Conservation (phyloP, 1,284 basidiomycete species). For the Trichosporon coremiiforme region DNA sequence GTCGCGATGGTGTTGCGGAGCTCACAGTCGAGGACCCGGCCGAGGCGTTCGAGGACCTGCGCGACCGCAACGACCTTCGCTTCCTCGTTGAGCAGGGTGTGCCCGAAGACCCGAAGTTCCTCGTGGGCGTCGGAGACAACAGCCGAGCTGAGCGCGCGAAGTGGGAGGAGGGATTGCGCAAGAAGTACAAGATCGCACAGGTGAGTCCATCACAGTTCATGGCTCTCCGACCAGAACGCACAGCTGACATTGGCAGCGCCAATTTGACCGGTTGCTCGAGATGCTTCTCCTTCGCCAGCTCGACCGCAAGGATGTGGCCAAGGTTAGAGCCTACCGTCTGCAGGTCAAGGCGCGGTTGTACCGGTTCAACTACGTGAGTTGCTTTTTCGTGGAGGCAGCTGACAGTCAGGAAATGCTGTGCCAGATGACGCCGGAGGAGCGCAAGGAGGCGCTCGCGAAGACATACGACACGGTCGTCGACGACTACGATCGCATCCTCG, state of each 20-base stretch:
- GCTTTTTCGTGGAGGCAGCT: conserved; percentile 13
- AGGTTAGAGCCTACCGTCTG: conserved; percentile 69
- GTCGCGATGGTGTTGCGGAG: conserved; percentile 72
- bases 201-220: conserved; percentile 58
- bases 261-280: conserved; percentile 88
- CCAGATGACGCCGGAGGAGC: conserved; percentile 80
- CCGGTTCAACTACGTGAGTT: conserved; percentile 85
- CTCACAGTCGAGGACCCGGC: conserved; percentile 96
- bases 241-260: conserved; percentile 63
- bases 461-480: conserved; percentile 85
- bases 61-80: conserved; percentile 86
- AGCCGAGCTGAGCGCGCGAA: conserved; percentile 39
- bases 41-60: conserved; percentile 71
- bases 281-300: conserved; percentile 82
- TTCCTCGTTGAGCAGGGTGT: conserved; percentile 62
- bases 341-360: conserved; percentile 90
- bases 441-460: conserved; percentile 85
- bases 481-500: conserved; percentile 81
- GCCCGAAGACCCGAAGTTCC: conserved; percentile 44
- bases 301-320: conserved; percentile 64
- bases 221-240: too few relatives aligned
- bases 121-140: conserved; percentile 41
- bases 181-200: conserved; percentile 83
- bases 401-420: conserved; percentile 73
- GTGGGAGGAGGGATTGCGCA: conserved; percentile 80